phyloP scores from a whole-genome alignment of 345 rosid genomes.

The Dimocarpus longan region DNA sequence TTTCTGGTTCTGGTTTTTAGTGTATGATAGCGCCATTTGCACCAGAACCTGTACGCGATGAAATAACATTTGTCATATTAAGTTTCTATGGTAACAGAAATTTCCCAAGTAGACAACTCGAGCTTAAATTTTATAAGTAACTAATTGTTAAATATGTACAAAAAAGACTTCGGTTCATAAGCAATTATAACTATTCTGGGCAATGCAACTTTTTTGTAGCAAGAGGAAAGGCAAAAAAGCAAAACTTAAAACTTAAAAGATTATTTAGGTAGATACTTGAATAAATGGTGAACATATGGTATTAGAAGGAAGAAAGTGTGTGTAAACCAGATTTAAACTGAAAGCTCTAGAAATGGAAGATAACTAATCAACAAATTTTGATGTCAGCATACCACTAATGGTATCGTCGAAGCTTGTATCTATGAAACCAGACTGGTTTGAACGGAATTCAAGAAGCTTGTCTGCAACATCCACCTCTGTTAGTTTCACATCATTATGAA shows the following conservation, averaged over 20 bases:
- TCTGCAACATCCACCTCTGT: constrained; percentile 92
- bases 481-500: constrained; percentile 53
- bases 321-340: background rate
- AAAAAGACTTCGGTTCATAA: background rate
- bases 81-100: background rate
- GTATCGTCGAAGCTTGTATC: constrained; percentile 98
- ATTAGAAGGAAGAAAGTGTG: background rate
- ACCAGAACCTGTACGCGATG: constrained; percentile 71
- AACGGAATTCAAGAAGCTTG: constrained; percentile 85
- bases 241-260: background rate
- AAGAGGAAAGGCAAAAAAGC: background rate
- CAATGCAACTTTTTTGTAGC: background rate
- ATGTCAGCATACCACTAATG: constrained; percentile 64
- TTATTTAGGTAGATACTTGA: background rate
- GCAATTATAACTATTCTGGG: background rate
- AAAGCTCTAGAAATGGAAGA: constrained; percentile 5
- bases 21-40: constrained; percentile 97
- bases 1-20: constrained; percentile 83
- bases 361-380: constrained; percentile 14
- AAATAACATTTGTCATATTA: background rate
- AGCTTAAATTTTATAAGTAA: background rate
- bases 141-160: background rate
- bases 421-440: constrained; percentile 74
- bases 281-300: background rate
- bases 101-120: background rate